Conservation (phyloP, 768 basidiomycete species). For the Cystobasidium ongulense region DNA sequence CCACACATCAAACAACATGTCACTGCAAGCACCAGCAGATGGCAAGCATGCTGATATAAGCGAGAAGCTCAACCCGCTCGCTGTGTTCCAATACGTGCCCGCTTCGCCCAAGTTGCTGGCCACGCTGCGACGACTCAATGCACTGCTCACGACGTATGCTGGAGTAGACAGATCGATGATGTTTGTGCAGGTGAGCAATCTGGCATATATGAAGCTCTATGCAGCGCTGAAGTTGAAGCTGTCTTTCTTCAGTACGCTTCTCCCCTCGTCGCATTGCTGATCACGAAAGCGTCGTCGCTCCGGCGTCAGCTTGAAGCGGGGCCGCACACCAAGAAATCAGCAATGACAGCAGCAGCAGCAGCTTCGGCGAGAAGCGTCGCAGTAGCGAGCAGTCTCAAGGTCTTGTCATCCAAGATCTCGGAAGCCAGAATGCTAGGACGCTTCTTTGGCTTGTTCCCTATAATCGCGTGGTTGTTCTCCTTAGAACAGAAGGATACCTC, state of each 20-base stretch:
- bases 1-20: neutral
- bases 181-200: constrained; percentile 32
- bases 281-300: neutral
- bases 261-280: neutral
- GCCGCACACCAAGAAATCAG: neutral
- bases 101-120: neutral
- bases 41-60: neutral
- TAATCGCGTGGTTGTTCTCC: constrained; percentile 37
- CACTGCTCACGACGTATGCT: neutral
- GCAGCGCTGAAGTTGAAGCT: neutral
- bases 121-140: constrained; percentile 6
- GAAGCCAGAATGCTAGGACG: constrained; percentile 28
- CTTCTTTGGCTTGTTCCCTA: constrained; percentile 40
- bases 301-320: constrained; percentile 30
- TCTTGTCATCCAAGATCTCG: constrained; percentile 1
- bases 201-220: neutral
- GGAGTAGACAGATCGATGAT: constrained; percentile 37
- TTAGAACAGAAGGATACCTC: constrained; percentile 35
- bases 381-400: neutral
- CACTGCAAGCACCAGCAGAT: neutral
- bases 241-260: neutral
- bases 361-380: neutral
- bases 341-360: constrained; percentile 1
- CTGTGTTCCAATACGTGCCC: neutral
- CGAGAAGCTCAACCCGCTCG: constrained; percentile 5